Evolutionary conservation across 1,284 basidiomycete genomes (phyloP), one percentile per base, ranked within the genome.

Genomic region (Cystobasidium pallidum): DNA sequence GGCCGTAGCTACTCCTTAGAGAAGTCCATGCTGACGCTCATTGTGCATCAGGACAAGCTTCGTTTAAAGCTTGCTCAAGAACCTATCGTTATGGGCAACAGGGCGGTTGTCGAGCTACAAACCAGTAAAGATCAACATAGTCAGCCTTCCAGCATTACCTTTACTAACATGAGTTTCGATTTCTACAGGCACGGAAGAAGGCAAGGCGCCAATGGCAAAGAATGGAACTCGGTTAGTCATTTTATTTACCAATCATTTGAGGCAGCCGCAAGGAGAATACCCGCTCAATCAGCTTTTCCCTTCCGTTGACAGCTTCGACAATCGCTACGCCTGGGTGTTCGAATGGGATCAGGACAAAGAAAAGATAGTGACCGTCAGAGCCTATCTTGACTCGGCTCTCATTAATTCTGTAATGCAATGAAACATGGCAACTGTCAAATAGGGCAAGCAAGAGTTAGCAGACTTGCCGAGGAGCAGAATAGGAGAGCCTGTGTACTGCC

Each of bases 311-410:
- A 65, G 62, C 6, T 65, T 65, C 47, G 62, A 65, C 24, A 65
- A 65, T 39, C 45, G 62, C 19, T 65, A 65, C 28, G 51, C 62
- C 28, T 65, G 62, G 62, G 21, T 65, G 11, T 52, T 65, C 30
- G 62, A 65, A 54, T 65, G 47, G 43, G 62, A 65, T 24, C 24
- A 36, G 45, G 41, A 52, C 13, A 65, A 65, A 28, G 45, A 65
- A 47, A 65, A 52, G 26, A 52, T 65, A 21, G 62, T 65, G 11
- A 49, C 47, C 19, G 62, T 65, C 24, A 24, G 62, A 41, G 62
- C 62, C 24, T 65, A 65, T 30, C 62, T 65, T 34, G 62, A 65
- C 36, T 65, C 62, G 26, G 62, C 62, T 24, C 21, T 52, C 19
- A 45, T 65, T 8, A 65, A 65, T 19, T 17, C 43, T 11, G 62